phyloP scores from a whole-genome alignment of 352 stramenopile species.

The Pythium aristosporum region DNA sequence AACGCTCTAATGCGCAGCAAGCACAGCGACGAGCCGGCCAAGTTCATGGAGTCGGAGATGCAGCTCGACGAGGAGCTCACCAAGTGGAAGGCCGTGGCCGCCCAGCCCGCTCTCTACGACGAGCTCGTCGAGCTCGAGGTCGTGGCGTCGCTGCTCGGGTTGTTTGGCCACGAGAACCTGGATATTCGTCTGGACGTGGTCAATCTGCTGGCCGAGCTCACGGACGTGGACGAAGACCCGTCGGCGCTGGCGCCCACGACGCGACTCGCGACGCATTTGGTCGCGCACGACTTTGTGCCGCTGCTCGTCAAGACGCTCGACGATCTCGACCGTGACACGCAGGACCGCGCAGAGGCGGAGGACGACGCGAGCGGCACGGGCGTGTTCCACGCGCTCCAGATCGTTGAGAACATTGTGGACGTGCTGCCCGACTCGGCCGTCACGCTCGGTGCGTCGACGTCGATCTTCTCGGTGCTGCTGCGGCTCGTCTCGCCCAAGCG shows the following conservation, averaged over 20 bases:
- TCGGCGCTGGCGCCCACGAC: slow-evolving; percentile 33
- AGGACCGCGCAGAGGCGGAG: slow-evolving; percentile 22
- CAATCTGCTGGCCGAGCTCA: slow-evolving; percentile 50
- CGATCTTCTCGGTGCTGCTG: slow-evolving; percentile 26
- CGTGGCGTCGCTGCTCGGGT: slow-evolving; percentile 49
- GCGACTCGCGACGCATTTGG: slow-evolving; percentile 38
- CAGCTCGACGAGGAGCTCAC: slow-evolving; percentile 41
- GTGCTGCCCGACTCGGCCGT: slow-evolving; percentile 29
- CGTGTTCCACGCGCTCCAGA: slow-evolving; percentile 56
- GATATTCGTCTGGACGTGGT: slow-evolving; percentile 45
- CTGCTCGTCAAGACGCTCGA: slow-evolving; percentile 36
- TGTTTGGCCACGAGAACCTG: slow-evolving; percentile 69
- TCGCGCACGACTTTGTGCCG: slow-evolving; percentile 36
- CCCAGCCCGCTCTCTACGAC: slow-evolving; percentile 46
- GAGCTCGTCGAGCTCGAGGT: slow-evolving; percentile 44
- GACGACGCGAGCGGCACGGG: slow-evolving; percentile 47
- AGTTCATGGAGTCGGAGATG: slow-evolving; percentile 73
- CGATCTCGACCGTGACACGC: slow-evolving; percentile 30
- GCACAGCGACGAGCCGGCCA: slow-evolving; percentile 53
- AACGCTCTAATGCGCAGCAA: slow-evolving; percentile 66
- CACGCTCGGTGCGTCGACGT: slow-evolving; percentile 20
- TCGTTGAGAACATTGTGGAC: slow-evolving; percentile 55
- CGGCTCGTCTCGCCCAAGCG: slow-evolving; percentile 23
- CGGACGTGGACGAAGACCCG: slow-evolving; percentile 43
- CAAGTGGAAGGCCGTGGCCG: slow-evolving; percentile 42